A percentile compares a stretch with the other conserved stretches of the same genome.
These are phyloP conservation scores for Cyclotella kingstonii DNA, from an alignment of 108 stramenopile genomes.

Conservation along the genomic window DNA sequence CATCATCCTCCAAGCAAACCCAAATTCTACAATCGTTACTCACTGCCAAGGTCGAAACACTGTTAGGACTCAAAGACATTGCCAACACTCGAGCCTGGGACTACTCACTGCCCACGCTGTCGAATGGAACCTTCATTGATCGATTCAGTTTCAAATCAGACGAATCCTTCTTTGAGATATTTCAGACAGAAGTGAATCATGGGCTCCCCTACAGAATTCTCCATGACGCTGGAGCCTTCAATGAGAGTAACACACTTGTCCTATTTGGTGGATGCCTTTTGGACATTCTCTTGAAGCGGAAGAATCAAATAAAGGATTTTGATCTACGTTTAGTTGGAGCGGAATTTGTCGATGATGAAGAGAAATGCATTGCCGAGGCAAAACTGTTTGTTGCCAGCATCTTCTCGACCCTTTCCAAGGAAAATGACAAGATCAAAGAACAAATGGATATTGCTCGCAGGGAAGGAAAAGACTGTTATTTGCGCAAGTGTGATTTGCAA, in stretches of 20 bases:
- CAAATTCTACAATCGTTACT: conserved; percentile 14
- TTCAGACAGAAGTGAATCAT: conserved; percentile 10
- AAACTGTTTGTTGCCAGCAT: conserved; percentile 18
- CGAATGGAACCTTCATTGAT: conserved; percentile 9
- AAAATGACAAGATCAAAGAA: conserved; percentile 16
- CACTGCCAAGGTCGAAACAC: conserved; percentile 2
- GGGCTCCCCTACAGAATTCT: conserved; percentile 16
- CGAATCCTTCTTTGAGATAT: conserved; percentile 16
- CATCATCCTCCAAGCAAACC: conserved; percentile 10
- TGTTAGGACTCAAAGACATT: conserved; percentile 13
- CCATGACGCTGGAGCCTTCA: conserved; percentile 11
- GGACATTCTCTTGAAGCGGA: conserved; percentile 15
- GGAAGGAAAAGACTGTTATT: not conserved
- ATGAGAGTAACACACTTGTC: conserved; percentile 5
- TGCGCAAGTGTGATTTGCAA: conserved; percentile 17
- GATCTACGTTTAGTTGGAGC: conserved; percentile 19
- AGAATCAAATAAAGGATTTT: conserved; percentile 14
- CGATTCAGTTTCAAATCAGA: conserved; percentile 17
- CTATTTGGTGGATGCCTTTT: conserved; percentile 22
- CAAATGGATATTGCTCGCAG: not conserved
- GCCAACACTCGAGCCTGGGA: conserved; percentile 15
- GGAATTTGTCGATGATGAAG: conserved; percentile 16
- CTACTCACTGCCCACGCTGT: conserved; percentile 16
- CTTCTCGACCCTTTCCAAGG: conserved; percentile 7
- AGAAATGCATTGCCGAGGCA: conserved; percentile 14